phyloP scores from a whole-genome alignment of 192 early-diverging fungal genomes.

The Backusella mclennaniae region DNA sequence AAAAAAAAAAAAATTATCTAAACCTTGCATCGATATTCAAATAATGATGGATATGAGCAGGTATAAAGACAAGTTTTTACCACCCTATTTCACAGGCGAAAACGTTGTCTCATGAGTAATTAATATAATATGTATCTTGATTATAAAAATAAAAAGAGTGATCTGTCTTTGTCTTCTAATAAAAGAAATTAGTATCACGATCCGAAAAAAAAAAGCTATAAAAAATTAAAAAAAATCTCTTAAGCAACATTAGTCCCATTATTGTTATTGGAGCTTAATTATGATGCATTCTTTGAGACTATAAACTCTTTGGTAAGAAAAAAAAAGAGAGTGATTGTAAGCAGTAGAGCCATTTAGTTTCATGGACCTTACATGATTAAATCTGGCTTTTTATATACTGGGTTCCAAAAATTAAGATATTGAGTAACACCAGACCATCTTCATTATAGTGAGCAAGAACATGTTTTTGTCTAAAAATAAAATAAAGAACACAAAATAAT shows the following conservation, averaged over 20 bases:
- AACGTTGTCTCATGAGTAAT: background rate
- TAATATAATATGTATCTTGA: background rate
- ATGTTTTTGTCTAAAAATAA: constrained; percentile 1
- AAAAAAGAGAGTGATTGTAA: background rate
- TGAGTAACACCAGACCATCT: constrained; percentile 6
- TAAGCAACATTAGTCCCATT: background rate
- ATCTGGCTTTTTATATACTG: background rate
- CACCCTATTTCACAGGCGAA: background rate
- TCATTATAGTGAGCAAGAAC: background rate
- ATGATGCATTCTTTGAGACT: background rate
- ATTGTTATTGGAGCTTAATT: background rate
- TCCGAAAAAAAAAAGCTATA: background rate
- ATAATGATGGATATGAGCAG: background rate
- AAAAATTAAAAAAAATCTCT: background rate
- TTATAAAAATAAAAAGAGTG: background rate
- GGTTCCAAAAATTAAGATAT: background rate
- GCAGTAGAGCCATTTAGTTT: background rate
- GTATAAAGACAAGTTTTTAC: background rate
- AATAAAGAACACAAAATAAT: background rate
- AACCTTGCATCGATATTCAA: background rate
- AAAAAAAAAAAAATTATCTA: background rate
- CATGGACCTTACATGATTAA: background rate
- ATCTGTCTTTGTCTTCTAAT: background rate
- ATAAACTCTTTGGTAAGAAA: background rate
- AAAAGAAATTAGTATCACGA: background rate